Percentiles rank a stretch among this genome's conserved stretches.
phyloP scores from a whole-genome alignment of 2,329 filamentous ascomycete species.

The Lachnellula occidentalis region DNA sequence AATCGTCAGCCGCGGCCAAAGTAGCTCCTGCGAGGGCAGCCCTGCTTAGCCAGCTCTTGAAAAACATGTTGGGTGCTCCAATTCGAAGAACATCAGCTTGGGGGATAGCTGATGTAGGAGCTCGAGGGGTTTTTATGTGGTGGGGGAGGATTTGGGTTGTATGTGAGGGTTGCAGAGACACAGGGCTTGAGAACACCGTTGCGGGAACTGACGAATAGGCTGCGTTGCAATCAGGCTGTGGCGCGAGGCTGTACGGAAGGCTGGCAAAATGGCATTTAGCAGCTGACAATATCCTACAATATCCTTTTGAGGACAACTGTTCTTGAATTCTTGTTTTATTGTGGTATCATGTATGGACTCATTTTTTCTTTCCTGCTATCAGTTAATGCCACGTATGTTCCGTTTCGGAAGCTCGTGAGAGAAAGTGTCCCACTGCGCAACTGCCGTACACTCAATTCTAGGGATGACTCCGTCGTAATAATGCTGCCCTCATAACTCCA shows the following conservation, averaged over 20 bases:
- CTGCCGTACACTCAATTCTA: too few relatives aligned
- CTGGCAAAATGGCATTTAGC: slow-evolving; percentile 1
- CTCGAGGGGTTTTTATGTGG: slow-evolving; percentile 1
- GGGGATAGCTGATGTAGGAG: slow-evolving; percentile 13
- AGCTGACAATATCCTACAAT: background rate
- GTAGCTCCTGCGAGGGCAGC: slow-evolving; percentile 11
- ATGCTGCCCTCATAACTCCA: too few relatives aligned
- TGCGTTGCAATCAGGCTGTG: slow-evolving; percentile 20
- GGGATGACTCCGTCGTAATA: too few relatives aligned
- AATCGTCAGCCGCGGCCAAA: slow-evolving; percentile 24
- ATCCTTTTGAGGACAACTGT: slow-evolving; percentile 3
- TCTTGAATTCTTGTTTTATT: background rate
- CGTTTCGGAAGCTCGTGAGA: too few relatives aligned
- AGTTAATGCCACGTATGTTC: too few relatives aligned
- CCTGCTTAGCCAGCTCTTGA: slow-evolving; percentile 10
- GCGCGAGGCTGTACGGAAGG: slow-evolving; percentile 25
- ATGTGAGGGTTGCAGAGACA: background rate
- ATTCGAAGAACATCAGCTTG: slow-evolving; percentile 9
- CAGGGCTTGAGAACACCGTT: slow-evolving; percentile 26
- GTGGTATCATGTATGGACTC: too few relatives aligned
- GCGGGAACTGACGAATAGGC: slow-evolving; percentile 17
- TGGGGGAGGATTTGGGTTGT: background rate
- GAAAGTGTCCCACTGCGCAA: too few relatives aligned
- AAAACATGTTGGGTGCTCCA: slow-evolving; percentile 20
- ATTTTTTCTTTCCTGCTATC: too few relatives aligned